A percentile compares a stretch with the other conserved stretches of the same genome.
Evolutionary conservation across 495 filamentous ascomycete genomes (phyloP).

Genomic region (Talaromyces trachyspermus): DNA sequence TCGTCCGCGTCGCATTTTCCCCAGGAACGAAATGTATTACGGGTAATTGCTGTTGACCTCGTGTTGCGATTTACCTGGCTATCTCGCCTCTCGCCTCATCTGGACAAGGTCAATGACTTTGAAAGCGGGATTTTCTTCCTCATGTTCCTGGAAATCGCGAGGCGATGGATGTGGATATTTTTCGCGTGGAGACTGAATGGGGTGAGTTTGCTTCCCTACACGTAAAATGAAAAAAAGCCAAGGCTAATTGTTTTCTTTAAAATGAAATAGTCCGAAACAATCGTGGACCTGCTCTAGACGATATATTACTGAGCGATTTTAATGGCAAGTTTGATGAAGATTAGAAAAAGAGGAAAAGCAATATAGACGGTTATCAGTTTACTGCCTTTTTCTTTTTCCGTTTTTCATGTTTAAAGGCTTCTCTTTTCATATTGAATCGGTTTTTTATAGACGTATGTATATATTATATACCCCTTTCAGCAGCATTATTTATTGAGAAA

Average conservation of each 20-base stretch:
- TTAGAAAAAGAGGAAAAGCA: conserved; percentile 25
- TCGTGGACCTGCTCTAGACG: conserved; percentile 45
- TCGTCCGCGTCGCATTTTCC: conserved; percentile 63
- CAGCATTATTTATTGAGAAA: too few species aligned
- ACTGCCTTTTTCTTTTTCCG: too few species aligned
- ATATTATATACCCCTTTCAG: too few species aligned
- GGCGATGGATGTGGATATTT: conserved; percentile 97
- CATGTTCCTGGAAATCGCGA: conserved; percentile 74
- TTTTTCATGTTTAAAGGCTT: too few species aligned
- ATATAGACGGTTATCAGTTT: not conserved
- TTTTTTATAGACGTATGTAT: too few species aligned
- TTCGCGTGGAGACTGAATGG: conserved; percentile 90
- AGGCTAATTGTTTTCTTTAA: too few species aligned
- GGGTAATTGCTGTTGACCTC: conserved; percentile 71
- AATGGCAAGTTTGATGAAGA: conserved; percentile 45
- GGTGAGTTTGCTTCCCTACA: conserved; percentile 38
- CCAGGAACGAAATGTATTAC: conserved; percentile 68
- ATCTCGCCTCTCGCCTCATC: conserved; percentile 69
- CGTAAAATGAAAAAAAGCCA: too few species aligned
- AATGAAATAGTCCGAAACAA: conserved; percentile 52
- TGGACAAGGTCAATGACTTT: conserved; percentile 74
- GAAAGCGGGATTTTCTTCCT: conserved; percentile 85
- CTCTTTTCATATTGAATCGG: too few species aligned
- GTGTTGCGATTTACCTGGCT: conserved; percentile 83
- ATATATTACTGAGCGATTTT: conserved; percentile 47